Evolutionary conservation across 169 alveolate genomes (phyloP).

Genomic region (Perkinsus marinus): DNA sequence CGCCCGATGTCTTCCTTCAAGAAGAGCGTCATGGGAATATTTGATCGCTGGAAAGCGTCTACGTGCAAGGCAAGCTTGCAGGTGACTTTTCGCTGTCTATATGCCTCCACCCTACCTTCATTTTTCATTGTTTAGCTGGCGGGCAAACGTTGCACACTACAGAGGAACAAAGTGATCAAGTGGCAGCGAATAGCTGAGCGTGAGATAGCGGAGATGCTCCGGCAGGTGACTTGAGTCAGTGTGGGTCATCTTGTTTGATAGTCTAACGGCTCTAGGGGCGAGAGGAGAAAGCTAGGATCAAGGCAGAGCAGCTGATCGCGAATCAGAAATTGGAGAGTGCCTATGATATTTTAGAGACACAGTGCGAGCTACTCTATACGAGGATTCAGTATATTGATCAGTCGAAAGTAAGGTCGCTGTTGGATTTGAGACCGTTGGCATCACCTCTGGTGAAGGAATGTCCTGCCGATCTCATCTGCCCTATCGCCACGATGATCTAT

Average conservation of each 20-base stretch:
- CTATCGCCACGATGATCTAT: not conserved
- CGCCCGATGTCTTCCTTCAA: not conserved
- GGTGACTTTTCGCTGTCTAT: too few species aligned
- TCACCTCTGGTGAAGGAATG: not conserved
- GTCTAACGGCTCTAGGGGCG: not conserved
- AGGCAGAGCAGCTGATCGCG: constrained; percentile 20
- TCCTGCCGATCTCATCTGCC: not conserved
- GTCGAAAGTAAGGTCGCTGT: not conserved
- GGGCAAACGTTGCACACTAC: not conserved
- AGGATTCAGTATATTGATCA: not conserved
- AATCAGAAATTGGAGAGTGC: constrained; percentile 25
- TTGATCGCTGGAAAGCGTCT: not conserved
- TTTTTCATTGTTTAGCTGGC: not conserved
- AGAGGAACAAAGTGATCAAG: not conserved
- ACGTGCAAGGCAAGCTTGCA: not conserved
- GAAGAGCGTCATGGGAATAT: not conserved
- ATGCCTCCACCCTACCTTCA: too few species aligned
- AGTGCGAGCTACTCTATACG: constrained; percentile 22
- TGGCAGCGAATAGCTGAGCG: not conserved
- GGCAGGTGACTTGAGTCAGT: not conserved
- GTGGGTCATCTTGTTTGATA: not conserved
- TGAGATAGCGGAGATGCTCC: not conserved
- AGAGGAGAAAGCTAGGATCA: constrained; percentile 25
- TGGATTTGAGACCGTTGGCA: not conserved
- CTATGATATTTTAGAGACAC: constrained; percentile 22